These are phyloP conservation scores for Hippophae gyantsensis DNA, from an alignment of 306 rosid species.

Conservation along the genomic window DNA sequence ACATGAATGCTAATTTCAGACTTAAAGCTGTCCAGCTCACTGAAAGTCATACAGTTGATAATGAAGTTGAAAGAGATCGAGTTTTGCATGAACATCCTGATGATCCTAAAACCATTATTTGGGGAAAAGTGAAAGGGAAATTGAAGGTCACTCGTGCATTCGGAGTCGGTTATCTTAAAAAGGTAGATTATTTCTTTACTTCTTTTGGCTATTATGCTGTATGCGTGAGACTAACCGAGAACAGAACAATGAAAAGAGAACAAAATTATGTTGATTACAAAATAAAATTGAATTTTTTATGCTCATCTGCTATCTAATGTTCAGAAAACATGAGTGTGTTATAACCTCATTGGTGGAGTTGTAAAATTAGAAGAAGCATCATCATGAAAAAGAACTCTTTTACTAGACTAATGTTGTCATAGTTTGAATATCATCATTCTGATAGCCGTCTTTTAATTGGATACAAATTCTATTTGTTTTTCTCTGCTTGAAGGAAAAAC, in stretches of 20 bases:
- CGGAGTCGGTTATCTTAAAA: constrained; percentile 97
- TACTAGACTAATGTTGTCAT: background rate
- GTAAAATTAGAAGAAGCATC: background rate
- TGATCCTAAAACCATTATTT: constrained; percentile 50
- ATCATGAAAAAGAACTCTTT: background rate
- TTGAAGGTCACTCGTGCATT: constrained; percentile 92
- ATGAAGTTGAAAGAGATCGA: constrained; percentile 56
- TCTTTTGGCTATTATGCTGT: background rate
- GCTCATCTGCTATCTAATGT: too few relatives aligned
- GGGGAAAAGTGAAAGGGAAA: constrained; percentile 90
- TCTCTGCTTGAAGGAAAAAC: constrained; percentile 45
- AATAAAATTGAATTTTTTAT: too few relatives aligned
- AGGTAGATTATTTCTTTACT: constrained; percentile 36
- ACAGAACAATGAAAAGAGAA: too few relatives aligned
- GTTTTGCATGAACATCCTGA: constrained; percentile 71
- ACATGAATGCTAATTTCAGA: constrained; percentile 24
- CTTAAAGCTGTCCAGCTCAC: constrained; percentile 79
- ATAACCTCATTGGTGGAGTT: too few relatives aligned
- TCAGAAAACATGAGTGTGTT: too few relatives aligned
- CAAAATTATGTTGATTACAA: too few relatives aligned
- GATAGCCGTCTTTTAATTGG: background rate
- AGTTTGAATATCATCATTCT: background rate
- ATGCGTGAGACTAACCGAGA: background rate
- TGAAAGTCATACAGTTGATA: constrained; percentile 75
- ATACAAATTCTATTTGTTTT: constrained; percentile 11